Evolutionary conservation across 441 rosid genomes (phyloP), one percentile per base, ranked within the genome.

Genomic region (Adansonia gregorii): DNA sequence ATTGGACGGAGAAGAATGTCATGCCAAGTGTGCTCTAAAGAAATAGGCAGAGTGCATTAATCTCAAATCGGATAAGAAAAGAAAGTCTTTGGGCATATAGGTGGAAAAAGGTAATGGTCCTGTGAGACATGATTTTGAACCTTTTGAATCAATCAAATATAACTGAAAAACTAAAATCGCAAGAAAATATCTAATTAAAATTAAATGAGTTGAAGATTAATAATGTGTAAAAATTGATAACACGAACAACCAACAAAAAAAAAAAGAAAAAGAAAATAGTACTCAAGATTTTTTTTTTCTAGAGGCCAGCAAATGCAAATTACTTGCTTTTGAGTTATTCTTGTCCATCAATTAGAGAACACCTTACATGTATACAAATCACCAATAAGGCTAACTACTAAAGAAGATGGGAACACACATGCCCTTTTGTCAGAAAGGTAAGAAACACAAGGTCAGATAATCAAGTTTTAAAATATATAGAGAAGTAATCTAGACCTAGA

Each of bases 401-500:
- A 55, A 68, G 19, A 55, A 41, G 11, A 48, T 8, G 35, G 8
- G 45, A 68, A 51, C 51, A 54, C 43, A 51, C n/a, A 19, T 45
- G 49, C 72, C 17, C 52, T 35, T 14, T 4, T 9, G 71, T 17
- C 52, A 17, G 71, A 19, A 0, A 43, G 15, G 70, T 41, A 66
- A 41, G 24, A 41, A 66, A 51, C 51, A 41, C 51, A 66, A 66
- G 51, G 70, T 41, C 70, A 43, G 7, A 43, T 41, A 43, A 67
- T 67, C 71, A 67, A 67, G 52, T 43, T 66, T 43, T 24, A 67
- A 27, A 19, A 67, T 19, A 43, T 17, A 43, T 17, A 68, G 41
- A 68, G 73, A 46, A 68, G 56, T 51, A 48, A 46, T 22, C 39
- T 48, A 48, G 55, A 48, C 5, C 41, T 12, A 68, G 56, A 48